Evolutionary conservation across 2,329 filamentous ascomycete genomes (phyloP), one percentile per base, ranked within the genome.

Genomic region (Hypocreales sp.): DNA sequence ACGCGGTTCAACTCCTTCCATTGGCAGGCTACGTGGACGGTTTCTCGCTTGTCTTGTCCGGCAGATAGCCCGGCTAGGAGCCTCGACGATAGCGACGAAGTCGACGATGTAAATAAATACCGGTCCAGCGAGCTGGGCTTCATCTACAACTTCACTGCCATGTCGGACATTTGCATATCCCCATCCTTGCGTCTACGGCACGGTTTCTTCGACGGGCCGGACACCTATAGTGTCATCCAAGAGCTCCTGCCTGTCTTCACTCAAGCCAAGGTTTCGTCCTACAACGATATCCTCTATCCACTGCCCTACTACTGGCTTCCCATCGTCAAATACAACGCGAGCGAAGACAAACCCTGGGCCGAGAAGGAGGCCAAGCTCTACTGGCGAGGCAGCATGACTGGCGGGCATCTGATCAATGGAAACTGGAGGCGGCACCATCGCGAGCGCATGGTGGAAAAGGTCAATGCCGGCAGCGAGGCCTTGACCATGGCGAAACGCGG

Each of bases 281-380:
- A 84, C 51, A 74, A 80, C 33, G 87, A 98, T 48, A 87, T 98
- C 18, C 51, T 94, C n/a, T 95, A 93, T 46, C 90, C 90, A 0
- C 90, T 82, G 14, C 90, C 87, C 0, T 98, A 90, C 90, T 95
- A 98, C 55, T 95, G 84, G 82, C 74, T 72, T 40, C 74, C 75
- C 26, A 92, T 83, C 52, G 87, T 94, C 4, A 58, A 67, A 11
- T 95, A 95, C 49, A 64, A 86, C 12, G 64, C 73, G 26, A 47
- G 53, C 3, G 64, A 67, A 35, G 90, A 98, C 48, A 61, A 66
- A 30, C 45, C 58, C 0, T 98, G 90, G 90, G 58, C 63, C 1
- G 55, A 71, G 27, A 98, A 98, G 50, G 55, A 67, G 20, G 68
- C 76, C 44, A 70, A 67, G 36, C 65, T 98, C 35, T 95, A 87